Conservation (phyloP, 2,329 filamentous ascomycete genomes). For the Penicillium sclerotigenum region DNA sequence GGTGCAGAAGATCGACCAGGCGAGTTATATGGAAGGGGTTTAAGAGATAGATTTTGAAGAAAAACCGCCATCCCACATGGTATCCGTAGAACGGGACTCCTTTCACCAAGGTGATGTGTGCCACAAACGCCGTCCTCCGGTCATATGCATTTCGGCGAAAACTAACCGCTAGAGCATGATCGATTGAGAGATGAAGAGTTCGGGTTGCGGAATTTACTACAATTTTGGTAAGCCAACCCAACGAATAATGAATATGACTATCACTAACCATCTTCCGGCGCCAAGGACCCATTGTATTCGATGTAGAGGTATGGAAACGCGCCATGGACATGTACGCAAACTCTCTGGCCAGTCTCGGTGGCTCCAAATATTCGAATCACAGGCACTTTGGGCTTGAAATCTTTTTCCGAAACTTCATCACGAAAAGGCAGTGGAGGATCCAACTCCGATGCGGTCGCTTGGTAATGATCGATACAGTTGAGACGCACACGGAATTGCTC, state of each 20-base stretch:
- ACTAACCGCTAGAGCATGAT: slow-evolving; percentile 81
- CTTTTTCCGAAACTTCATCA: slow-evolving; percentile 56
- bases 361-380: slow-evolving; percentile 88
- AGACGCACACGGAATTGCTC: slow-evolving; percentile 84
- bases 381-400: slow-evolving; percentile 70
- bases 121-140: slow-evolving; percentile 71
- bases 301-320: slow-evolving; percentile 95
- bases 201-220: slow-evolving; percentile 73
- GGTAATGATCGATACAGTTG: slow-evolving; percentile 96
- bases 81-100: slow-evolving; percentile 95
- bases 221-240: slow-evolving; percentile 9
- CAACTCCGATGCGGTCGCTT: slow-evolving; percentile 71
- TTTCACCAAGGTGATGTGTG: slow-evolving; percentile 87
- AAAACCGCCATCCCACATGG: slow-evolving; percentile 85
- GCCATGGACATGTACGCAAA: slow-evolving; percentile 93
- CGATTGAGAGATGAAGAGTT: slow-evolving; percentile 78
- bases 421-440: slow-evolving; percentile 74
- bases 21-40: slow-evolving; percentile 85
- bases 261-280: slow-evolving; percentile 62
- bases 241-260: neutral
- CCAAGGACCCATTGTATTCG: slow-evolving; percentile 71
- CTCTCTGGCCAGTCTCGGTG: slow-evolving; percentile 91
- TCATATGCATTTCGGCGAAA: slow-evolving; percentile 74
- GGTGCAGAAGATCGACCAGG: slow-evolving; percentile 78
- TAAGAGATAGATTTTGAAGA: slow-evolving; percentile 90